A percentile compares a stretch with the other conserved stretches of the same genome.
phyloP scores from a whole-genome alignment of 2,329 filamentous ascomycete species.

The Ophiostoma novo-ulmi region DNA sequence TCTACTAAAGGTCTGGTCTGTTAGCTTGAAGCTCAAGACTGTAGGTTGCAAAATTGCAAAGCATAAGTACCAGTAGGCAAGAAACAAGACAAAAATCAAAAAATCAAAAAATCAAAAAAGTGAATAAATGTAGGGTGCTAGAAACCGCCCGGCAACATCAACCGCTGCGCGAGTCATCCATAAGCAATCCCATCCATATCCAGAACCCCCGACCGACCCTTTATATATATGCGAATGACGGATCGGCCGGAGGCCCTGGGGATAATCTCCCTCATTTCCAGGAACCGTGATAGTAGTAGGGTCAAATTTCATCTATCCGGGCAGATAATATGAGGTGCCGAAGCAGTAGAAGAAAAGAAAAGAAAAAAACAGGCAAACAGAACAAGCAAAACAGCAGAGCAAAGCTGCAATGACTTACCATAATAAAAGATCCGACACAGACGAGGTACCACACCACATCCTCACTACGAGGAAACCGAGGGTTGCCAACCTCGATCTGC shows the following conservation, averaged over 20 bases:
- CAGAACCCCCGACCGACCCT: constrained; percentile 58
- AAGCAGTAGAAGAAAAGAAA: constrained; percentile 12
- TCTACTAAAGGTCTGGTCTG: constrained; percentile 39
- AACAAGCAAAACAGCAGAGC: constrained; percentile 27
- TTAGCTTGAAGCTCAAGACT: constrained; percentile 26
- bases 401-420: constrained; percentile 59
- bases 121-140: constrained; percentile 56
- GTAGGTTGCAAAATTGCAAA: neutral
- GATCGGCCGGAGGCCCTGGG: constrained; percentile 54
- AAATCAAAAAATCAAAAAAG: constrained; percentile 30
- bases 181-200: constrained; percentile 70
- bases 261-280: constrained; percentile 78
- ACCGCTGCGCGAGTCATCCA: constrained; percentile 60
- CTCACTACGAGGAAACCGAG: constrained; percentile 68
- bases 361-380: neutral
- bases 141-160: constrained; percentile 54
- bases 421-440: constrained; percentile 65
- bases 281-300: constrained; percentile 75
- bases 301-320: constrained; percentile 58
- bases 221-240: constrained; percentile 59
- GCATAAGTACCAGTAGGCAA: neutral
- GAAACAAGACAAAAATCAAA: neutral
- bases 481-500: constrained; percentile 64
- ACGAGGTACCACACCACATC: constrained; percentile 76
- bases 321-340: constrained; percentile 62